phyloP scores from a whole-genome alignment of 192 early-diverging fungal genomes.

The Thamnidium elegans region DNA sequence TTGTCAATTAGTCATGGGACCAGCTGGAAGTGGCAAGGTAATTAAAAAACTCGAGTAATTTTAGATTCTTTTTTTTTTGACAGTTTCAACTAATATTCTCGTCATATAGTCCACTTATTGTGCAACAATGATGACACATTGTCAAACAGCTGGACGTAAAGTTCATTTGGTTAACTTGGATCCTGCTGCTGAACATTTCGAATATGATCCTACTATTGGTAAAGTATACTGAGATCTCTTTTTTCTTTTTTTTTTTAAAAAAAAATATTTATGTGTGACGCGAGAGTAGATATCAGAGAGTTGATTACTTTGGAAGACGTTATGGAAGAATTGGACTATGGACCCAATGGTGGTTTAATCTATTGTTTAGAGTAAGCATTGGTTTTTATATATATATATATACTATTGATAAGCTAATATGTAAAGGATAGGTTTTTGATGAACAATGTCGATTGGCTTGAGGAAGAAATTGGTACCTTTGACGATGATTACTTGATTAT shows the following conservation, averaged over 20 bases:
- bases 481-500: constrained; percentile 97
- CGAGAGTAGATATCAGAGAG: constrained; percentile 78
- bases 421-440: constrained; percentile 62
- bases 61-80: neutral
- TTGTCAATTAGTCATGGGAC: constrained; percentile 96
- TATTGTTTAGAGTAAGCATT: constrained; percentile 88
- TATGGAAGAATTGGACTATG: constrained; percentile 95
- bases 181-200: constrained; percentile 95
- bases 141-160: constrained; percentile 73
- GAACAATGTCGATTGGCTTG: constrained; percentile 96
- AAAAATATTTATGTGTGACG: neutral
- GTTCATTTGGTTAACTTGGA: constrained; percentile 97
- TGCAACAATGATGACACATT: constrained; percentile 92
- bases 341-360: constrained; percentile 95
- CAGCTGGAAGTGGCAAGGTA: constrained; percentile 89
- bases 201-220: constrained; percentile 88
- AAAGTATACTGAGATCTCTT: neutral
- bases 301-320: constrained; percentile 98
- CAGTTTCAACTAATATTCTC: neutral
- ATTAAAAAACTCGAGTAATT: neutral
- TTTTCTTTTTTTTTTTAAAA: neutral
- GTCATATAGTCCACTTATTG: constrained; percentile 84
- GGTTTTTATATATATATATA: neutral
- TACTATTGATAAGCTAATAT: neutral
- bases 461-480: constrained; percentile 86